Percentiles rank a stretch among this genome's conserved stretches.
Evolutionary conservation across 768 basidiomycete genomes (phyloP).

Genomic region (Serendipita vermifera): DNA sequence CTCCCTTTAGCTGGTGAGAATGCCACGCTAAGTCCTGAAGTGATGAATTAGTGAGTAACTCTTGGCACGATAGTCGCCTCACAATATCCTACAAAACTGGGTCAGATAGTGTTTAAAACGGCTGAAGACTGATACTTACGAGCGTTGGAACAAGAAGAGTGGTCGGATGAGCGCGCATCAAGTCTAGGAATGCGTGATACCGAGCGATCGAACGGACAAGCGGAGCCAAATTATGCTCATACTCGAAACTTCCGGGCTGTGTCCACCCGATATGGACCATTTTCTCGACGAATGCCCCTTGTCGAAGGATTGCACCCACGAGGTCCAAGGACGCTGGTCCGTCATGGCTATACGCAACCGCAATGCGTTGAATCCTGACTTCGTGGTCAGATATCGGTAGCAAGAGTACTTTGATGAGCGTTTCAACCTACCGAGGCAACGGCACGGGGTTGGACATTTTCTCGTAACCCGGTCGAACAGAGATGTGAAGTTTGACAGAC

Average conservation of each 20-base stretch:
- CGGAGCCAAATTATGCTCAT: slow-evolving; percentile 25
- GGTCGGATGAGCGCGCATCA: slow-evolving; percentile 6
- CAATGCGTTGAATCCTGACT: background rate
- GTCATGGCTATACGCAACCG: background rate
- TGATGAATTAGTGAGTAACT: background rate
- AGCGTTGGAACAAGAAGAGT: slow-evolving; percentile 7
- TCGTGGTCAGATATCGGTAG: background rate
- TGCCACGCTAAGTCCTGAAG: slow-evolving; percentile 15
- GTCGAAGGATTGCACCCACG: slow-evolving; percentile 32
- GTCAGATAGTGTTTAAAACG: background rate
- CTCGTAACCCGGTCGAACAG: background rate
- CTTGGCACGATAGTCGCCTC: background rate
- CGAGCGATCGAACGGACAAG: slow-evolving; percentile 35
- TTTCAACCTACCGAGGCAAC: background rate
- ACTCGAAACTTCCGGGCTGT: slow-evolving; percentile 30
- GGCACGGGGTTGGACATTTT: background rate
- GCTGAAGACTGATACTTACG: background rate
- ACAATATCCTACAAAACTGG: background rate
- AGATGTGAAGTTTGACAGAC: background rate
- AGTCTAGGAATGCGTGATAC: slow-evolving; percentile 40
- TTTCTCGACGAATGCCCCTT: slow-evolving; percentile 41
- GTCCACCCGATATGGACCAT: slow-evolving; percentile 44
- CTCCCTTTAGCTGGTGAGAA: slow-evolving; percentile 14
- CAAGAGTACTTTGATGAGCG: background rate
- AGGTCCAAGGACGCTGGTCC: slow-evolving; percentile 9